Evolutionary conservation across 345 rosid genomes (phyloP).

Genomic region (Adansonia digitata): DNA sequence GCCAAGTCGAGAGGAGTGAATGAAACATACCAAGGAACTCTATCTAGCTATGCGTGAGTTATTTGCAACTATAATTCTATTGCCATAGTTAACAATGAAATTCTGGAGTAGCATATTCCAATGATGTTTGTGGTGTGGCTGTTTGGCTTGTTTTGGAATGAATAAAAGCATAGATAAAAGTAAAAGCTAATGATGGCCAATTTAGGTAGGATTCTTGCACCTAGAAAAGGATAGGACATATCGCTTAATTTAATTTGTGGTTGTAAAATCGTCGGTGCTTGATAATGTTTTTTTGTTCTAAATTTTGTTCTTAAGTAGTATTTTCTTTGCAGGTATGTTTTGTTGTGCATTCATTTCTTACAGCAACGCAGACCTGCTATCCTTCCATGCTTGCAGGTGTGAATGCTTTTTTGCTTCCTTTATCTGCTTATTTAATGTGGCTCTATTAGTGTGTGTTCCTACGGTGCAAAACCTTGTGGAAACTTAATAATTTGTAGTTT

Average conservation of each 20-base stretch:
- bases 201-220: neutral
- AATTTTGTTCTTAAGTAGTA: neutral
- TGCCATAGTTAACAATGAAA: constrained; percentile 6
- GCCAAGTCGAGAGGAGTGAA: constrained; percentile 96
- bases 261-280: neutral
- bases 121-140: constrained; percentile 2
- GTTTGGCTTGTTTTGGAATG: neutral
- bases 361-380: constrained; percentile 86
- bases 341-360: constrained; percentile 95
- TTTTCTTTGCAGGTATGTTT: constrained; percentile 64
- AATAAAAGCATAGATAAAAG: neutral
- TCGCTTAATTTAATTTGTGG: neutral
- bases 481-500: neutral
- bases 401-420: neutral
- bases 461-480: neutral
- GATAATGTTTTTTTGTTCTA: neutral
- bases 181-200: neutral
- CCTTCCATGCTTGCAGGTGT: constrained; percentile 95
- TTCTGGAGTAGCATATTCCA: neutral
- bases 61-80: constrained; percentile 1
- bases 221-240: neutral
- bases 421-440: neutral
- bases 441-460: neutral
- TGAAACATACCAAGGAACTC: constrained; percentile 92
- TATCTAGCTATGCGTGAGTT: constrained; percentile 98